Evolutionary conservation across 2,329 filamentous ascomycete genomes (phyloP).

Genomic region (Nemania diffusa): DNA sequence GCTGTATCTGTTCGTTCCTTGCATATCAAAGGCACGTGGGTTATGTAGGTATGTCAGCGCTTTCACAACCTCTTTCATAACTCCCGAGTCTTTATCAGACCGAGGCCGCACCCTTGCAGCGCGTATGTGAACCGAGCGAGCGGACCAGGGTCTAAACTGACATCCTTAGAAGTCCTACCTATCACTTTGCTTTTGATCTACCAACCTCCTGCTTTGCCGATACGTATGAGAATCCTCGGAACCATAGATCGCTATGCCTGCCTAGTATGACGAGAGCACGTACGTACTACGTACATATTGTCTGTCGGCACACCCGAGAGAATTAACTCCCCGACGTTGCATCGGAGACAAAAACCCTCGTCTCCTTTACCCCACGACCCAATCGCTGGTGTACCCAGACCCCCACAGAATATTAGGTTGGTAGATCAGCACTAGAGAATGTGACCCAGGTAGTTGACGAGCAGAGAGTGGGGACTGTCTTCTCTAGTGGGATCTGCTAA

Average conservation of each 20-base stretch:
- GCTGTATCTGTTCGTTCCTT: background rate
- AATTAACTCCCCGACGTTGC: background rate
- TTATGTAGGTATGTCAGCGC: background rate
- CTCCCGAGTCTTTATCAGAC: background rate
- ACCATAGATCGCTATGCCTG: too few relatives aligned
- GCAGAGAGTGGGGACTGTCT: background rate
- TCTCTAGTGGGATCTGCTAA: background rate
- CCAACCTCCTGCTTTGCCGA: background rate
- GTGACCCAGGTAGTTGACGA: background rate
- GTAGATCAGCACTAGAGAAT: conserved; percentile 1
- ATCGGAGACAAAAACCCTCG: background rate
- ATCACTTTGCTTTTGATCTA: background rate
- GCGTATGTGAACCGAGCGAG: background rate
- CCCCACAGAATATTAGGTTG: background rate
- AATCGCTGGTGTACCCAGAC: background rate
- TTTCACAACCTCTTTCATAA: background rate
- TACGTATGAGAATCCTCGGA: background rate
- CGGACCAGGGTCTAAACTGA: background rate
- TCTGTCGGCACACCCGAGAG: background rate
- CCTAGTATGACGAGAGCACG: too few relatives aligned
- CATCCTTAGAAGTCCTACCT: background rate
- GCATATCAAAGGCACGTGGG: background rate
- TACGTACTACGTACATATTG: background rate
- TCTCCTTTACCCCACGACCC: background rate
- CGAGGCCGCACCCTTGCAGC: background rate